Conservation (phyloP, 495 filamentous ascomycete genomes). For the Cenococcum geophilum region DNA sequence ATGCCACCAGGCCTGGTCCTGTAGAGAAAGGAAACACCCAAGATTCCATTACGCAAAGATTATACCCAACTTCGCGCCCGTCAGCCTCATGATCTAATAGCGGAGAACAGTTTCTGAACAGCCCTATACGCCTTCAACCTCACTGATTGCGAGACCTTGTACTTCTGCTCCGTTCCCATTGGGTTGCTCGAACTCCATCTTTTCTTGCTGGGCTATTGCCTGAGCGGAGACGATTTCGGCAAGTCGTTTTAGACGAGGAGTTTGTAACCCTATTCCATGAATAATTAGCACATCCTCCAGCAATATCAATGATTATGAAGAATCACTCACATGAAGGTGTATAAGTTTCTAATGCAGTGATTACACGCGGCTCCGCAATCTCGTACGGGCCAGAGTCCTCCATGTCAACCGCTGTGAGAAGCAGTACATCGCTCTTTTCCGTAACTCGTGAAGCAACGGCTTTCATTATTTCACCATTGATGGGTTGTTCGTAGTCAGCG, state of each 20-base stretch:
- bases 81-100: neutral
- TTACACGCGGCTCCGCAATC: constrained; percentile 92
- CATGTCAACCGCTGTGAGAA: constrained; percentile 93
- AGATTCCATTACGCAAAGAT: neutral
- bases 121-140: constrained; percentile 22
- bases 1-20: neutral
- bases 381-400: constrained; percentile 99
- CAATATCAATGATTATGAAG: too few species aligned
- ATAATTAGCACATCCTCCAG: constrained; percentile 21
- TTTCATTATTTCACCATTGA: constrained; percentile 99
- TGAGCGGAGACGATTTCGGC: constrained; percentile 97
- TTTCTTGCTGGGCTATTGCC: constrained; percentile 89
- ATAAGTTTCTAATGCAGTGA: constrained; percentile 95
- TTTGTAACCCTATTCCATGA: constrained; percentile 71
- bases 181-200: constrained; percentile 52
- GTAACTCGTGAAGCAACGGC: constrained; percentile 95
- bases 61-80: neutral
- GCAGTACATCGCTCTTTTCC: constrained; percentile 94
- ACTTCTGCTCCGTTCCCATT: constrained; percentile 44
- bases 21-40: neutral
- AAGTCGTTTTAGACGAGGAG: constrained; percentile 82
- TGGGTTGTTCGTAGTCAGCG: constrained; percentile 98
- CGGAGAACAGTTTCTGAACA: neutral
- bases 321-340: constrained; percentile 78
- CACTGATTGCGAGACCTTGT: constrained; percentile 28